Evolutionary conservation across 495 filamentous ascomycete species (phyloP).

Genomic region (Pseudevernia furfuracea): DNA sequence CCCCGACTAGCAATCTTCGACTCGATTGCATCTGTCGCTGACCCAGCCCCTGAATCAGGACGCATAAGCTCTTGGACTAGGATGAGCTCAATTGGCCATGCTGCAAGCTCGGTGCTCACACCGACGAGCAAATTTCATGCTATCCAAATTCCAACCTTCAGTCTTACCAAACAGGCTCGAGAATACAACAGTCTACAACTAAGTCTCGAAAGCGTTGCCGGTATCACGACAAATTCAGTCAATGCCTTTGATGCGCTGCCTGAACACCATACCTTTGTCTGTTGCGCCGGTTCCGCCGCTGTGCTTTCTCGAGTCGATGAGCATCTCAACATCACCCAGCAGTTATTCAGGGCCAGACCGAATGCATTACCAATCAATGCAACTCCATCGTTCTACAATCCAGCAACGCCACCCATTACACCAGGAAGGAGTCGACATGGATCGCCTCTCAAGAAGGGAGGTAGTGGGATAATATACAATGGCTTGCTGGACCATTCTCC

Average conservation of each 20-base stretch:
- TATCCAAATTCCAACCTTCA: background rate
- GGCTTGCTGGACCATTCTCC: constrained; percentile 29
- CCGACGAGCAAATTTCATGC: constrained; percentile 17
- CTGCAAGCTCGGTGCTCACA: constrained; percentile 20
- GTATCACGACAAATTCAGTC: constrained; percentile 74
- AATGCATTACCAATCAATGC: constrained; percentile 61
- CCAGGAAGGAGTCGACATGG: constrained; percentile 36
- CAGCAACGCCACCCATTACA: constrained; percentile 52
- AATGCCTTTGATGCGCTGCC: constrained; percentile 79
- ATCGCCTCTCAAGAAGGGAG: constrained; percentile 28
- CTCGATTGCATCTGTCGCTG: constrained; percentile 4
- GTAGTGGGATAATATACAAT: background rate
- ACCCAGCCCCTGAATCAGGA: background rate
- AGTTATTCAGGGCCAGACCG: constrained; percentile 84
- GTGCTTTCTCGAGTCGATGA: constrained; percentile 79
- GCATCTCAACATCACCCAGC: constrained; percentile 62
- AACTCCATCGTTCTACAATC: constrained; percentile 46
- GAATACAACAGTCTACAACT: constrained; percentile 33
- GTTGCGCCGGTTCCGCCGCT: constrained; percentile 87
- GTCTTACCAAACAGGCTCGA: constrained; percentile 2
- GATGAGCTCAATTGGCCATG: constrained; percentile 22
- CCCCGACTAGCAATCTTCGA: background rate
- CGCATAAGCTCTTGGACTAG: constrained; percentile 2
- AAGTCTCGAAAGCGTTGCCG: constrained; percentile 74
- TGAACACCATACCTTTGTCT: constrained; percentile 65